Evolutionary conservation across 2,329 filamentous ascomycete species (phyloP).

Genomic region (Hypoxylon sp.): DNA sequence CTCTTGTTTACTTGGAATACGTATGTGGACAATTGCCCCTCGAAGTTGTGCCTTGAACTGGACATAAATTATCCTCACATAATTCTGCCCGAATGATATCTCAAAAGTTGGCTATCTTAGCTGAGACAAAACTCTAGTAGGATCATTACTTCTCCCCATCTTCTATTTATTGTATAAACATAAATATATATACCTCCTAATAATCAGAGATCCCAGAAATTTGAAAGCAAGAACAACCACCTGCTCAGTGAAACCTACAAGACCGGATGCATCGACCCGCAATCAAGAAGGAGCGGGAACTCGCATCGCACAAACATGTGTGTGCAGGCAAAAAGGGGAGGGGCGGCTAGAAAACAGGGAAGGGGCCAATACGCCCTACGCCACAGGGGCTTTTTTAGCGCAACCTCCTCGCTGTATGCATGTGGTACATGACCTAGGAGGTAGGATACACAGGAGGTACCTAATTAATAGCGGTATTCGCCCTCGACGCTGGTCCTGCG

Average conservation of each 20-base stretch:
- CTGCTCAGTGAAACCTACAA: conserved; percentile 8
- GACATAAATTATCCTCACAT: too few relatives aligned
- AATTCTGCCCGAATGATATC: too few relatives aligned
- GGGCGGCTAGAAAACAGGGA: not conserved
- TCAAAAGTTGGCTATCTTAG: not conserved
- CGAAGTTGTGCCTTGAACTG: not conserved
- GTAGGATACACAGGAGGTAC: too few relatives aligned
- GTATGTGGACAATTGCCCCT: not conserved
- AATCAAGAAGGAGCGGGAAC: not conserved
- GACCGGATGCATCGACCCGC: not conserved
- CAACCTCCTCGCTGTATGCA: conserved; percentile 6
- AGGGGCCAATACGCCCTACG: not conserved
- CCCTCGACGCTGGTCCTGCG: conserved; percentile 31
- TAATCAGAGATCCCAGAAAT: not conserved
- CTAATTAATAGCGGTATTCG: conserved; percentile 44
- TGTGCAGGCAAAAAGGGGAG: not conserved
- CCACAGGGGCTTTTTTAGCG: conserved; percentile 5
- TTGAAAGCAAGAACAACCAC: conserved; percentile 13
- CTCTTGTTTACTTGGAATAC: not conserved
- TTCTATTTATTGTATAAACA: conserved; percentile 7
- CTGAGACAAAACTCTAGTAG: conserved; percentile 3
- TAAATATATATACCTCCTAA: conserved; percentile 5
- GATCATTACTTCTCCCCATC: conserved; percentile 3
- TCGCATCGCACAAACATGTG: conserved; percentile 2
- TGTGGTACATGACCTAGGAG: too few relatives aligned